phyloP scores from a whole-genome alignment of 352 stramenopile species.

The Globisporangium megalacanthum region DNA sequence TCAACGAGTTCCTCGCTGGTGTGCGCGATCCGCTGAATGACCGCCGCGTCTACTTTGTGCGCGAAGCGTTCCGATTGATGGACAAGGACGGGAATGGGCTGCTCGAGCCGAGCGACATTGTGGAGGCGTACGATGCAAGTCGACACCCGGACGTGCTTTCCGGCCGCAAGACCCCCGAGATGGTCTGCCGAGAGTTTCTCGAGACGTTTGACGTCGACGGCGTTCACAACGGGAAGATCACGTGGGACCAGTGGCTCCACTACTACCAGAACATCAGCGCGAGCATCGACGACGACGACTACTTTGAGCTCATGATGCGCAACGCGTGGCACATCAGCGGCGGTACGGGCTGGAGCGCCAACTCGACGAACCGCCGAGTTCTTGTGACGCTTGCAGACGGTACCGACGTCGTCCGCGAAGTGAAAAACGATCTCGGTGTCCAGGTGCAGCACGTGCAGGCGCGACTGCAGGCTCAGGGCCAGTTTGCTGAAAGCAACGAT shows the following conservation, averaged over 20 bases:
- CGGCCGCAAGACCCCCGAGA: conserved; percentile 53
- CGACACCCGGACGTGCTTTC: conserved; percentile 81
- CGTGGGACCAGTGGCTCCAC: conserved; percentile 56
- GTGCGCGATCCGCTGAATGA: conserved; percentile 73
- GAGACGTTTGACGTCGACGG: conserved; percentile 82
- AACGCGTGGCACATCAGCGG: conserved; percentile 70
- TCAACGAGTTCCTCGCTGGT: conserved; percentile 84
- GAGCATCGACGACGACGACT: conserved; percentile 87
- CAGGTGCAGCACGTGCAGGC: conserved; percentile 27
- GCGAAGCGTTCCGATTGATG: conserved; percentile 76
- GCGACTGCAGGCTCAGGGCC: conserved; percentile 29
- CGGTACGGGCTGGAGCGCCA: conserved; percentile 41
- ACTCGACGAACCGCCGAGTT: conserved; percentile 58
- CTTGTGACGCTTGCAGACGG: conserved; percentile 57
- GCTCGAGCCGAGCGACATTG: conserved; percentile 74
- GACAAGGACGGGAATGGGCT: conserved; percentile 73
- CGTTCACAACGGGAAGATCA: conserved; percentile 64
- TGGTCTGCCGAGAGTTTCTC: conserved; percentile 78
- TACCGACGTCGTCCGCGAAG: conserved; percentile 32
- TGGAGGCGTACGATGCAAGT: conserved; percentile 76
- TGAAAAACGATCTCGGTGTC: conserved; percentile 39
- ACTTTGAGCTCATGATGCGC: conserved; percentile 90
- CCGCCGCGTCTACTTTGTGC: conserved; percentile 60
- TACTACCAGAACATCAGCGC: conserved; percentile 91
- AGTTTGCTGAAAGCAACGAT: neutral